Base-by-base conservation (phyloP, 2,329 filamentous ascomycete genomes). In the Lithohypha guttulata region DNA sequence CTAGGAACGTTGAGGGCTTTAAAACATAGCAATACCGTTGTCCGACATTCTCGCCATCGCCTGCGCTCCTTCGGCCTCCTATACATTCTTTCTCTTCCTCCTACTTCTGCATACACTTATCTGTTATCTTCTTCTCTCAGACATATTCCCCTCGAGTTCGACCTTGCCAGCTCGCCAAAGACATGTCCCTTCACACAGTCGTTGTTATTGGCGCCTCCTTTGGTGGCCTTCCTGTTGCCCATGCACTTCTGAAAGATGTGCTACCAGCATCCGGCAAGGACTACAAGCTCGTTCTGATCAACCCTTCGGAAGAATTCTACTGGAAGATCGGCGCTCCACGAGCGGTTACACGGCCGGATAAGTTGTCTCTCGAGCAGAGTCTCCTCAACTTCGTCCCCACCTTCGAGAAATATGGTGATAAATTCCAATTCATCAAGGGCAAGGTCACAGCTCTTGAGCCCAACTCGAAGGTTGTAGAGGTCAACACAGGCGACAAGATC, bases 251-350 rank as follows among this genome's bases (percentile, higher is more conserved):
- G 17, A 55, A 56, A 36, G 53, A 55, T 32, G 50, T 53, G 31
- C 30, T 54, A 13, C 51, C 55, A 13, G 42, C 48, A 4, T 49
- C 26, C 52, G 52, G 18, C 40, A 49, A 3, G 50, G 55, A 25
- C 49, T 70, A 73, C 52, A 70, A 71, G 41, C 56, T 79, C 29
- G 66, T 68, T 38, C 58, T 76, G 13, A 61, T 79, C 48, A 67
- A 70, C 40, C 70, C 71, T 3, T 67, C 67, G 10, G 58, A 62
- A 3, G 59, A 65, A 27, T 73, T 69, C 59, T 77, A 63, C 59
- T 75, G 64, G 53, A 65, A 66, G 27, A 56, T 69, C 17, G 71
- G 66, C 1, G 65, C 71, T 2, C 73, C 74, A 0, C 65, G 75
- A 22, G 63, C 67, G 26, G 55, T 74, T 21, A 61, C 66, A 19